Conservation (phyloP, 441 rosid genomes). For the Aquilaria agallochum region DNA sequence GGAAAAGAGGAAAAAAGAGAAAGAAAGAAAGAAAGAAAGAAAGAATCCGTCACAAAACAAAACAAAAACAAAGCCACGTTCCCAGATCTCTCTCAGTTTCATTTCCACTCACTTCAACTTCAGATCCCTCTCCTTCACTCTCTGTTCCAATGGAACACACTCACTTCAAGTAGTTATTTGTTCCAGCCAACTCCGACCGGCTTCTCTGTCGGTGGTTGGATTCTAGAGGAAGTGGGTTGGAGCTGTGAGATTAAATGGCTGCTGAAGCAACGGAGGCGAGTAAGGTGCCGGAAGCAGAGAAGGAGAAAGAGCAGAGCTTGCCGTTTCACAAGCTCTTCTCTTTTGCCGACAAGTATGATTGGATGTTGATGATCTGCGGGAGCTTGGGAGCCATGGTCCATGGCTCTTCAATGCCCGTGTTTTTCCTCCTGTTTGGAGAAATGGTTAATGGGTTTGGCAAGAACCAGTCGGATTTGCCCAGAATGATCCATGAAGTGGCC, state of each 20-base stretch:
- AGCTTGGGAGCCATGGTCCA: slow-evolving; percentile 89
- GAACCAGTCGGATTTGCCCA: slow-evolving; percentile 81
- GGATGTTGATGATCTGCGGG: slow-evolving; percentile 69
- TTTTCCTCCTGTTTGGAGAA: slow-evolving; percentile 88
- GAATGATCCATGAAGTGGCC: slow-evolving; percentile 90
- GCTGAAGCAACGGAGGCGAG: slow-evolving; percentile 59
- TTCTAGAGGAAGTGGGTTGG: slow-evolving; percentile 3
- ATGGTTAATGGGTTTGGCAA: slow-evolving; percentile 98
- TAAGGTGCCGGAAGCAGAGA: slow-evolving; percentile 72
- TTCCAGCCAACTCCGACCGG: too few species aligned
- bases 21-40: slow-evolving; percentile 8
- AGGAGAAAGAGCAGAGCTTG: slow-evolving; percentile 90
- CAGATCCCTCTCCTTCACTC: slow-evolving; percentile 16
- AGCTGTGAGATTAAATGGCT: slow-evolving; percentile 40
- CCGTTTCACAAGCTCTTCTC: slow-evolving; percentile 90
- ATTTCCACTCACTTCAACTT: slow-evolving; percentile 9
- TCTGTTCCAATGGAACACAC: slow-evolving; percentile 8
- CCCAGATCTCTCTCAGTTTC: slow-evolving; percentile 19
- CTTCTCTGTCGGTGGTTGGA: background rate
- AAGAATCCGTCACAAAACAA: background rate
- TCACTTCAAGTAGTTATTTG: too few species aligned
- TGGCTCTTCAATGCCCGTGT: slow-evolving; percentile 95
- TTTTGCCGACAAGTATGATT: slow-evolving; percentile 89
- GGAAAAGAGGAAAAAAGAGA: background rate
- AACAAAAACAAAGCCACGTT: too few species aligned